These are phyloP conservation scores for Ustilago crameri DNA, from an alignment of 1,284 basidiomycete species.

Conservation along the genomic window DNA sequence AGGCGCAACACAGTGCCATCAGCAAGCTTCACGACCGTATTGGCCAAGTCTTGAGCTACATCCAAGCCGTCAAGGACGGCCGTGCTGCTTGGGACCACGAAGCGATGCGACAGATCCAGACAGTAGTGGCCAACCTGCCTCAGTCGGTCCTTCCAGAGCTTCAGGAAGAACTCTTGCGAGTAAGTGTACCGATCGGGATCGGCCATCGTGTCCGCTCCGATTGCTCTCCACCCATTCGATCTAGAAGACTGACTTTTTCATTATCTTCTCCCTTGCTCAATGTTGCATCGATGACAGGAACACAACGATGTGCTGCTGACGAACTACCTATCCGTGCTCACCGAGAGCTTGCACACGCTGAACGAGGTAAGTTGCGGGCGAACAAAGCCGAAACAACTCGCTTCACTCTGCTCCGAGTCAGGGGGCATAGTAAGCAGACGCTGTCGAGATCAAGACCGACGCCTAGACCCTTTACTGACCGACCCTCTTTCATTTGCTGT, in stretches of 20 bases:
- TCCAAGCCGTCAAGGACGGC: constrained; percentile 39
- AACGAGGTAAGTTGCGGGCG: constrained; percentile 79
- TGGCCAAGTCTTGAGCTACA: constrained; percentile 80
- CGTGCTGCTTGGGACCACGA: constrained; percentile 71
- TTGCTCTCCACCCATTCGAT: too few species aligned
- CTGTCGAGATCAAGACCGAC: neutral
- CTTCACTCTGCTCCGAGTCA: too few species aligned
- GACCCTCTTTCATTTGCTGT: neutral
- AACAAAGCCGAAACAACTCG: constrained; percentile 14
- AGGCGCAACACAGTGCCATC: constrained; percentile 91
- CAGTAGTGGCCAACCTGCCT: constrained; percentile 78
- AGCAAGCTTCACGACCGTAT: constrained; percentile 95
- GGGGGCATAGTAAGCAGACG: neutral
- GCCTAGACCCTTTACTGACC: neutral
- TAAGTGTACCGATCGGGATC: constrained; percentile 13
- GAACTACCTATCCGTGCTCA: constrained; percentile 85
- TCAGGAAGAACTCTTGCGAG: constrained; percentile 46
- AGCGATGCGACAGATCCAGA: constrained; percentile 83
- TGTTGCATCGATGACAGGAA: constrained; percentile 74
- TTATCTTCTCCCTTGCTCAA: too few species aligned
- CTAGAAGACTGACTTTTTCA: too few species aligned
- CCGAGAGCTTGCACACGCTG: constrained; percentile 84
- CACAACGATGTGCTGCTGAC: constrained; percentile 94
- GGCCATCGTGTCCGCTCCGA: neutral
- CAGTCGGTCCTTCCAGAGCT: constrained; percentile 48